Conservation (phyloP, 148 eudicot genomes). For the Rhododendron griersonianum region DNA sequence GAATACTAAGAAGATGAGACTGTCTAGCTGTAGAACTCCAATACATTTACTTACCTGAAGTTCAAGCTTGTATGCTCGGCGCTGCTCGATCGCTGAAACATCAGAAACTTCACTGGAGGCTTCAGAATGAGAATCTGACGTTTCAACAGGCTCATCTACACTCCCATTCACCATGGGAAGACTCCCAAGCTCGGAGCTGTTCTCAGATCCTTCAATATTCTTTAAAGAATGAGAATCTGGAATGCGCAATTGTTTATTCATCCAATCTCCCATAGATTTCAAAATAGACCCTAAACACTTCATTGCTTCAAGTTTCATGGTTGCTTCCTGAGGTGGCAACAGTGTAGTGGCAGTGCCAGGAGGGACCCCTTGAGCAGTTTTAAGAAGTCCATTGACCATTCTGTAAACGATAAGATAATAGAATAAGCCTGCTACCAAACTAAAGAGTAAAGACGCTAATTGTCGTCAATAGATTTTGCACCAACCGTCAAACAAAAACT, state of each 20-base stretch:
- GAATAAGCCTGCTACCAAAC: background rate
- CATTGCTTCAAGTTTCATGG: slow-evolving; percentile 93
- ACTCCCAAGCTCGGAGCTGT: slow-evolving; percentile 52
- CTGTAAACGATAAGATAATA: slow-evolving; percentile 35
- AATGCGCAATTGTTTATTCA: slow-evolving; percentile 84
- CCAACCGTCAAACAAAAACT: background rate
- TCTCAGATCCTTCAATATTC: slow-evolving; percentile 49
- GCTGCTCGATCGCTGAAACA: slow-evolving; percentile 84
- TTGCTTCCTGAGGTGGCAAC: slow-evolving; percentile 85
- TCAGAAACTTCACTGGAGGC: slow-evolving; percentile 83
- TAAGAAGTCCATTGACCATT: slow-evolving; percentile 99
- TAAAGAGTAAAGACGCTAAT: background rate
- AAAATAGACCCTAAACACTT: slow-evolving; percentile 82
- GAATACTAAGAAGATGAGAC: background rate
- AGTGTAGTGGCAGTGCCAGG: slow-evolving; percentile 80
- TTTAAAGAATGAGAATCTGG: slow-evolving; percentile 71
- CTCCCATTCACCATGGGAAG: slow-evolving; percentile 61
- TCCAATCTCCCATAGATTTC: slow-evolving; percentile 98
- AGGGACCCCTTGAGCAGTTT: slow-evolving; percentile 99
- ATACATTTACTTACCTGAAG: slow-evolving; percentile 64
- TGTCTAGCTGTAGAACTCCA: background rate
- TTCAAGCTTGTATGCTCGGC: slow-evolving; percentile 98
- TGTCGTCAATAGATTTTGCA: background rate
- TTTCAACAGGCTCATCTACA: slow-evolving; percentile 66
- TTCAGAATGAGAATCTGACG: slow-evolving; percentile 78